phyloP scores from a whole-genome alignment of 129 eudicot genomes.

The Logfia minima region DNA sequence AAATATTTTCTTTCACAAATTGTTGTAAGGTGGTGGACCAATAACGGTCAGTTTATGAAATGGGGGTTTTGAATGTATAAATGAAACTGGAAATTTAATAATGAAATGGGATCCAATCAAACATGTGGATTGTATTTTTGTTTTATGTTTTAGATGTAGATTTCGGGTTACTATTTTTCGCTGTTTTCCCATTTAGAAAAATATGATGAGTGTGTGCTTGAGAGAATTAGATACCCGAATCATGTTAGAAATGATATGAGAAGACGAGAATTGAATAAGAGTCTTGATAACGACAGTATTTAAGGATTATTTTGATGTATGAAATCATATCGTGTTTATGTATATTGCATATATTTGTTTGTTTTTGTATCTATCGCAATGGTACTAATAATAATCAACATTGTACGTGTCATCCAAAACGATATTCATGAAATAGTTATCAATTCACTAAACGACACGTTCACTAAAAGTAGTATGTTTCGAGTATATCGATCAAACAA shows the following conservation, averaged over 20 bases:
- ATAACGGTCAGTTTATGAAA: neutral
- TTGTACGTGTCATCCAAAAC: no score
- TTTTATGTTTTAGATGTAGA: conserved; percentile 12
- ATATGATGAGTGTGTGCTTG: neutral
- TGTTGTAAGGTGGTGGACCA: conserved; percentile 3
- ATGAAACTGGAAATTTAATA: conserved; percentile 24
- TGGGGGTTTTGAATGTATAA: neutral
- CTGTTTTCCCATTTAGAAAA: neutral
- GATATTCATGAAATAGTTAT: no score
- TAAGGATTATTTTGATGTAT: no score
- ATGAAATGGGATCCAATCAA: conserved; percentile 15
- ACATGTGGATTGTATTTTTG: conserved; percentile 16
- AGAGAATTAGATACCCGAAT: neutral
- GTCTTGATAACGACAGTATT: no score
- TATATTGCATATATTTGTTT: no score
- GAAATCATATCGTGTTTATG: no score
- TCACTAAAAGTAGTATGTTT: no score
- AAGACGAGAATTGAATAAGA: neutral
- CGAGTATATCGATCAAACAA: no score
- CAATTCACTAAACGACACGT: no score
- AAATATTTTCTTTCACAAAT: neutral
- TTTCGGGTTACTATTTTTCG: neutral
- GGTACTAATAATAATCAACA: no score
- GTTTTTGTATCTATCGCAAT: no score
- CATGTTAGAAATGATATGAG: neutral